Percentiles rank a stretch among this genome's conserved stretches.
These are phyloP conservation scores for Fomitiporia mediterranea DNA, from an alignment of 1,284 basidiomycete species.

Conservation along the genomic window DNA sequence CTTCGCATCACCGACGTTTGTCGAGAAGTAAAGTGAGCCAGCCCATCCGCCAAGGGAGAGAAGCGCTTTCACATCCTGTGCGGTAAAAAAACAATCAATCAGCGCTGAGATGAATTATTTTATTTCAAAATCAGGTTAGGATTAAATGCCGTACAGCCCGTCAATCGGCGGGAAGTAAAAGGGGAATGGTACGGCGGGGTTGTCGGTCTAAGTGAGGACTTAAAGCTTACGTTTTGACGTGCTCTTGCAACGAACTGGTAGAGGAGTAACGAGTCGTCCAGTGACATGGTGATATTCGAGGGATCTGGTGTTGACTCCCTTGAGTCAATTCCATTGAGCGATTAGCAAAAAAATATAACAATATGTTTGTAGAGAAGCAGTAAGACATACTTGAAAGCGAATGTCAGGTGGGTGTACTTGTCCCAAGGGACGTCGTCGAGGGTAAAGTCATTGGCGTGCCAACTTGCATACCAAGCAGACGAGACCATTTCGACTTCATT, in stretches of 20 bases:
- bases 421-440: slow-evolving; percentile 51
- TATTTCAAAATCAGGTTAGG: slow-evolving; percentile 1
- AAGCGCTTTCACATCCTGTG: slow-evolving; percentile 62
- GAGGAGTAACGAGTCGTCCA: slow-evolving; percentile 39
- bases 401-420: slow-evolving; percentile 60
- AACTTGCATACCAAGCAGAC: slow-evolving; percentile 62
- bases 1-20: slow-evolving; percentile 53
- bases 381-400: slow-evolving; percentile 55
- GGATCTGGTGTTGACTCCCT: slow-evolving; percentile 45
- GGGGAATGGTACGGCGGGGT: slow-evolving; percentile 3
- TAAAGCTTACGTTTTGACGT: slow-evolving; percentile 43
- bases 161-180: not conserved
- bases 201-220: not conserved
- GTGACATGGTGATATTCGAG: slow-evolving; percentile 37
- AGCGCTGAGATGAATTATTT: slow-evolving; percentile 8
- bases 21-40: slow-evolving; percentile 75
- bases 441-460: slow-evolving; percentile 46
- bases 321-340: not conserved
- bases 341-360: not conserved
- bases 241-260: slow-evolving; percentile 51
- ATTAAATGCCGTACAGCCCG: no score
- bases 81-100: slow-evolving; percentile 10
- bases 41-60: slow-evolving; percentile 88
- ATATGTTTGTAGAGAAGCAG: not conserved
- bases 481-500: slow-evolving; percentile 36